Conservation (phyloP, 805 yeast genomes). For the Candida andamanensis region DNA sequence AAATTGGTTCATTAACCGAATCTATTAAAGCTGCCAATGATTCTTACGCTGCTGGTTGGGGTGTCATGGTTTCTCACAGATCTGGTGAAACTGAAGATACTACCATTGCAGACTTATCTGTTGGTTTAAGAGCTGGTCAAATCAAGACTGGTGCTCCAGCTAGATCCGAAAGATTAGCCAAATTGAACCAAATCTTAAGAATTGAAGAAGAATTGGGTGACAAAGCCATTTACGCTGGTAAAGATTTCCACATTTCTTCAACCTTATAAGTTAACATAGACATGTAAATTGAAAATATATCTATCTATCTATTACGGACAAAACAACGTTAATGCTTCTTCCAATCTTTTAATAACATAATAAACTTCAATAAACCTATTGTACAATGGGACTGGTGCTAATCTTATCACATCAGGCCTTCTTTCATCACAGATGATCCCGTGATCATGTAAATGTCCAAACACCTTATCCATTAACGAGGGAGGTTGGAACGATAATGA, state of each 20-base stretch:
- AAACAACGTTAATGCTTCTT: conserved; percentile 28
- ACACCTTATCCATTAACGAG: conserved; percentile 57
- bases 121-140: conserved; percentile 98
- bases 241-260: conserved; percentile 64
- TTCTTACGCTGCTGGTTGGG: conserved; percentile 96
- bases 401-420: conserved; percentile 80
- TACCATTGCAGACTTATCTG: conserved; percentile 95
- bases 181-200: conserved; percentile 96
- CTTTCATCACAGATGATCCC: conserved; percentile 87
- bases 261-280: conserved; percentile 28
- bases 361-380: conserved; percentile 67
- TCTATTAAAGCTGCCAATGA: conserved; percentile 95
- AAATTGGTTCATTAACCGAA: conserved; percentile 95
- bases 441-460: conserved; percentile 40
- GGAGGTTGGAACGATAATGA: conserved; percentile 56
- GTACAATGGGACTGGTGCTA: conserved; percentile 86
- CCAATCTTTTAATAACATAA: conserved; percentile 39
- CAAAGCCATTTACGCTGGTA: conserved; percentile 95
- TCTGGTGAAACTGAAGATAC: conserved; percentile 99
- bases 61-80: conserved; percentile 99
- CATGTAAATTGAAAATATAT: background rate
- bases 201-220: conserved; percentile 98
- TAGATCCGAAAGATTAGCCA: conserved; percentile 99
- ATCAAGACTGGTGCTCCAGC: conserved; percentile 99
- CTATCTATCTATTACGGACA: conserved; percentile 1